Evolutionary conservation across 164 flowering plant species (phyloP).

Genomic region (Dillenia suffruticosa): DNA sequence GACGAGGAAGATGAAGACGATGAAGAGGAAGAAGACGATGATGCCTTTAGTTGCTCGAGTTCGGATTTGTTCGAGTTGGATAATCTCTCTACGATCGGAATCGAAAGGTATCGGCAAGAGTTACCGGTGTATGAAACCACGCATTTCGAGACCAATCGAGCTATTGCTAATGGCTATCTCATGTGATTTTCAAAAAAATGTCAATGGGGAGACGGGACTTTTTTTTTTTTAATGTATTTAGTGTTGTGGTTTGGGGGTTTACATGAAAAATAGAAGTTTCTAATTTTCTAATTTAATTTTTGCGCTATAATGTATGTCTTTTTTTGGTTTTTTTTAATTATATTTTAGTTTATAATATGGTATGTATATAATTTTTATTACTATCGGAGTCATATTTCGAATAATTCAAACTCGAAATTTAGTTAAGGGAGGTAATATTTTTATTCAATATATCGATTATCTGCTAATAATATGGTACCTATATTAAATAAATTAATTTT

Average conservation of each 20-base stretch:
- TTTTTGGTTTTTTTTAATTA: not conserved
- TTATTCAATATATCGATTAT: too few species aligned
- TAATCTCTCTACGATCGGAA: slow-evolving; percentile 58
- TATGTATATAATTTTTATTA: too few species aligned
- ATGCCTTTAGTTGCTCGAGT: slow-evolving; percentile 73
- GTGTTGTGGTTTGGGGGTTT: slow-evolving; percentile 46
- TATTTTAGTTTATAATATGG: too few species aligned
- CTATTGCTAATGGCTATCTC: slow-evolving; percentile 60
- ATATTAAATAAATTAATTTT: too few species aligned
- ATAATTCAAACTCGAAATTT: too few species aligned
- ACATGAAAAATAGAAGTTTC: slow-evolving; percentile 10
- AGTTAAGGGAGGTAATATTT: too few species aligned
- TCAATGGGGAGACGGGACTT: not conserved
- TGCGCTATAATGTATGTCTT: not conserved
- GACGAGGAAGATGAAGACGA: slow-evolving; percentile 16
- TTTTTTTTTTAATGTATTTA: slow-evolving; percentile 5
- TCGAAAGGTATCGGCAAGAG: slow-evolving; percentile 64
- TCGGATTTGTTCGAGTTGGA: slow-evolving; percentile 95
- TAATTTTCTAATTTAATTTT: not conserved
- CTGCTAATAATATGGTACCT: too few species aligned
- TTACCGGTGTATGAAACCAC: slow-evolving; percentile 94
- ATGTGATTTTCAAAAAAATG: slow-evolving; percentile 29
- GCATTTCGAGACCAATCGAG: slow-evolving; percentile 59
- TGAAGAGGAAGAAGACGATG: slow-evolving; percentile 63
- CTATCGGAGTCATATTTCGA: too few species aligned